Evolutionary conservation across 352 stramenopile genomes (phyloP), one percentile per base, ranked within the genome.

Genomic region (Phytophthora palmivora): DNA sequence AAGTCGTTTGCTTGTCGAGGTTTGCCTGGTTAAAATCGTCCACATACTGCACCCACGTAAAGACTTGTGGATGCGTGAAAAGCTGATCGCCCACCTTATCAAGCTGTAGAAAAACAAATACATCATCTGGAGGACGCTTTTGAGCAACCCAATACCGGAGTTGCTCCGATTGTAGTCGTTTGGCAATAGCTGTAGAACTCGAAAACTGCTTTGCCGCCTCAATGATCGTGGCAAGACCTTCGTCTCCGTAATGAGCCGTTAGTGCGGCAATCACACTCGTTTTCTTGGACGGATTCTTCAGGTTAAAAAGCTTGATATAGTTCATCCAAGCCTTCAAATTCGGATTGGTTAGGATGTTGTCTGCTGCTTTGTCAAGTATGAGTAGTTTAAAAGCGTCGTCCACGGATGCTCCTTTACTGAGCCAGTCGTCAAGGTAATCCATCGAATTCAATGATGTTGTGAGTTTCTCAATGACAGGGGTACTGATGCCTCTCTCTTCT

Each of bases 281-380:
- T 19, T 48, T 32, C 9, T 47, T 22, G 10, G 4, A 48, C 6
- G 57, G 48, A 22, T 65, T 65, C 18, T 51, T 9, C 7, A 14
- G 11, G 32, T 65, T 65, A 19, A 59, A 65, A 2, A 26, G 19
- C 16, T 66, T 66, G 21, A 66, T 54, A 49, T 66, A 59, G 8
- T 5, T 52, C 18, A 66, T 52, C 57, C 38, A 59, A 11, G 28
- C 39, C 12, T 45, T 33, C n/a, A 66, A 22, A 11, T 42, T 18
- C n/a, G 48, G 34, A 19, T 39, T 52, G 11, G n/a, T 28, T 0
- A 63, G 34, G 26, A 63, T 6, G 14, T 56, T 32, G 9, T 49
- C 44, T 0, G 24, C 55, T 48, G 26, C 44, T 7, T 56, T 42
- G 43, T 55, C 34, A 33, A 63, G 44, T 6, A 16, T 7, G 11